Evolutionary conservation across 1,284 basidiomycete species (phyloP).

Genomic region (Ceratobasidium sp.): DNA sequence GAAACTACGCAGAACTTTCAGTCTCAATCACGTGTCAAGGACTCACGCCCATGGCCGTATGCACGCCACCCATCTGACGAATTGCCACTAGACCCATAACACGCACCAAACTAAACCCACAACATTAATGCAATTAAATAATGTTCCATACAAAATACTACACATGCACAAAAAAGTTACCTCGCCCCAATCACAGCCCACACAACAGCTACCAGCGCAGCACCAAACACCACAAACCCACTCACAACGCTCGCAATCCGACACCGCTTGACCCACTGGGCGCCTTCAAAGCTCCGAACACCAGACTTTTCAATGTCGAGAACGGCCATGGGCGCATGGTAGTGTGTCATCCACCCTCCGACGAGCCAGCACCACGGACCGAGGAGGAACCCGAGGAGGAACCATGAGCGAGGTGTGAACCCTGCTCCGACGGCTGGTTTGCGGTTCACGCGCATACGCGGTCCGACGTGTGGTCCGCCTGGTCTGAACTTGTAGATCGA

Average conservation of each 20-base stretch:
- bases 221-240: slow-evolving; percentile 8
- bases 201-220: slow-evolving; percentile 15
- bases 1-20: no score
- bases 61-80: not conserved
- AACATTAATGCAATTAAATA: not conserved
- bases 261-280: slow-evolving; percentile 22
- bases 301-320: slow-evolving; percentile 5
- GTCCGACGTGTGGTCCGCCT: not conserved
- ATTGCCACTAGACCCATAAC: not conserved
- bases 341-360: slow-evolving; percentile 22
- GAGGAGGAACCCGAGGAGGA: slow-evolving; percentile 25
- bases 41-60: not conserved
- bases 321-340: not conserved
- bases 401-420: slow-evolving; percentile 14
- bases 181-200: slow-evolving; percentile 23
- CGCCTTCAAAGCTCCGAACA: not conserved
- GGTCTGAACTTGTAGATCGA: slow-evolving; percentile 5
- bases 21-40: not conserved
- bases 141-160: not conserved
- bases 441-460: not conserved
- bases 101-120: not conserved
- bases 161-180: not conserved
- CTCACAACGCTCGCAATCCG: slow-evolving; percentile 29
- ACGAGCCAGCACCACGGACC: slow-evolving; percentile 34
- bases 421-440: slow-evolving; percentile 8